Evolutionary conservation across 2,329 filamentous ascomycete genomes (phyloP).

Genomic region (Arthrobotrys sphaeroides): DNA sequence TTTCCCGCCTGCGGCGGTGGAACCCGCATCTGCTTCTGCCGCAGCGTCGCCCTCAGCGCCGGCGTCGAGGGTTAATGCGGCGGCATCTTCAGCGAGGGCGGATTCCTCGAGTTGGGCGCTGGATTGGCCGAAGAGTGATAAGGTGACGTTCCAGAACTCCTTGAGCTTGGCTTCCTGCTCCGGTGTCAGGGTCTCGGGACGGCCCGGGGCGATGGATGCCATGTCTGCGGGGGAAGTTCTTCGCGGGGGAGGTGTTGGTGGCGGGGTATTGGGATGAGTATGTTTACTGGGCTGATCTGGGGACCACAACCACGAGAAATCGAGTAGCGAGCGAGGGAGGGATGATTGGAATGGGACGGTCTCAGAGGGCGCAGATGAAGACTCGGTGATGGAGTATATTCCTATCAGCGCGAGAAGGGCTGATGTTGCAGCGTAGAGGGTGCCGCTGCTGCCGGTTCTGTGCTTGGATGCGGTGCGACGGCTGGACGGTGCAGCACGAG

Average conservation of each 20-base stretch:
- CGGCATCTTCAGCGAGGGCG: conserved; percentile 57
- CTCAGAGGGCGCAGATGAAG: not conserved
- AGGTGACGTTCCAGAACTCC: conserved; percentile 81
- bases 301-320: conserved; percentile 15
- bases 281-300: not conserved
- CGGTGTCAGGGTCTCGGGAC: conserved; percentile 84
- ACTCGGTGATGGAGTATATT: conserved; percentile 7
- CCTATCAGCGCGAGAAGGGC: conserved; percentile 3
- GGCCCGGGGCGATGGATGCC: conserved; percentile 70
- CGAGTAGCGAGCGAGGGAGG: conserved; percentile 1
- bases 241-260: conserved; percentile 9
- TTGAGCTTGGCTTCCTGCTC: conserved; percentile 89
- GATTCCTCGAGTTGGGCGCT: conserved; percentile 43
- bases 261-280: not conserved
- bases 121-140: conserved; percentile 77
- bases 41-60: conserved; percentile 53
- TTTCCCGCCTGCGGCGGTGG: conserved; percentile 61
- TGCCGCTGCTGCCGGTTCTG: not conserved
- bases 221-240: conserved; percentile 58
- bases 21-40: conserved; percentile 5
- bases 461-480: not conserved
- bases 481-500: not conserved
- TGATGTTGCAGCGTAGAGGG: conserved; percentile 8
- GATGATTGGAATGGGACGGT: not conserved
- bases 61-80: conserved; percentile 55